phyloP scores from a whole-genome alignment of 2,329 filamentous ascomycete species.

The Pyricularia pennisetigena region DNA sequence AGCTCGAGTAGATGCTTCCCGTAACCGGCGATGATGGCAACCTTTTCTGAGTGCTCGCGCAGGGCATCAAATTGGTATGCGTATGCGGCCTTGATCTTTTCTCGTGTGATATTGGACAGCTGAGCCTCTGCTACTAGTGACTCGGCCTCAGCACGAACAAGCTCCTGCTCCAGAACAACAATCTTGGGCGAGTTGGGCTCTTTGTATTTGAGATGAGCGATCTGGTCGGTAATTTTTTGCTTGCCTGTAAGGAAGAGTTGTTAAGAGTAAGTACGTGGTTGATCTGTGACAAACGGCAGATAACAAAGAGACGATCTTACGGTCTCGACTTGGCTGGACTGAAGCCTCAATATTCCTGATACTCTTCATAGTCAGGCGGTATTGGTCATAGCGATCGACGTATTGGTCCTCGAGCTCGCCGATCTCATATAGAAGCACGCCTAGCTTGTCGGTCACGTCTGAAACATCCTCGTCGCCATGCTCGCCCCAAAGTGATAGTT shows the following conservation, averaged over 20 bases:
- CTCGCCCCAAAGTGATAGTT: conserved; percentile 97
- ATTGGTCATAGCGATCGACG: conserved; percentile 98
- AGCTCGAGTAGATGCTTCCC: conserved; percentile 97
- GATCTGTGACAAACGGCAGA: conserved; percentile 9
- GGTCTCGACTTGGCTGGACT: conserved; percentile 93
- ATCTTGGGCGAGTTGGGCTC: conserved; percentile 97
- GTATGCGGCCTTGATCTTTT: conserved; percentile 98
- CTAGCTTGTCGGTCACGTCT: conserved; percentile 97
- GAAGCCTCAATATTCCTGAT: conserved; percentile 98
- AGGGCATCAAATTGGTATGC: conserved; percentile 97
- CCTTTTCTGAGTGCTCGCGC: conserved; percentile 94
- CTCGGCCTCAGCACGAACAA: conserved; percentile 95
- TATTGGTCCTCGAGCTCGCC: conserved; percentile 97
- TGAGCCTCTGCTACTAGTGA: conserved; percentile 98
- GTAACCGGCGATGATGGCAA: conserved; percentile 94
- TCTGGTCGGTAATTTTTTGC: conserved; percentile 98
- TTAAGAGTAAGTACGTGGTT: conserved; percentile 8
- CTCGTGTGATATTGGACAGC: conserved; percentile 96
- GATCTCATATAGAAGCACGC: conserved; percentile 95
- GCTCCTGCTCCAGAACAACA: conserved; percentile 94
- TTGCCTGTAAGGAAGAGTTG: conserved; percentile 51
- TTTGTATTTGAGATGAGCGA: conserved; percentile 98
- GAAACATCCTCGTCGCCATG: conserved; percentile 94
- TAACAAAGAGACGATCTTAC: conserved; percentile 43
- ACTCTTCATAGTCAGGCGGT: conserved; percentile 98